phyloP scores from a whole-genome alignment of 305 asterid genomes.

The Fraxinus ornus region DNA sequence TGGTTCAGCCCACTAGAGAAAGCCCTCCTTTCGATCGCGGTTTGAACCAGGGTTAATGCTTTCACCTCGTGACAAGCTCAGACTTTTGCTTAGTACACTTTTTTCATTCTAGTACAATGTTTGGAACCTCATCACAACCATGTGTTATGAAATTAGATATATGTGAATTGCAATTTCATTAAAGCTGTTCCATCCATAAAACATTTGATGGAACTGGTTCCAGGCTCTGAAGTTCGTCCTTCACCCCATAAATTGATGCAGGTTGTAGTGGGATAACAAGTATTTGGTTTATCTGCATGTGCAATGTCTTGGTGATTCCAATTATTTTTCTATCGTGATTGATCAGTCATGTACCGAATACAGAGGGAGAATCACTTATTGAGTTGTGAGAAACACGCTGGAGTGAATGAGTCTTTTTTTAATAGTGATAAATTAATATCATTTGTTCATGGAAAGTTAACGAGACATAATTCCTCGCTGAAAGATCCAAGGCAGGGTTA shows the following conservation, averaged over 20 bases:
- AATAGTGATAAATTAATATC: neutral
- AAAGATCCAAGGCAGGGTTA: neutral
- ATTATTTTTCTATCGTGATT: neutral
- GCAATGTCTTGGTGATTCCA: neutral
- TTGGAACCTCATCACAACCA: neutral
- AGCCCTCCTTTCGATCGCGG: constrained; percentile 21
- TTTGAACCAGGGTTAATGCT: constrained; percentile 27
- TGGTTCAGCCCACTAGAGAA: constrained; percentile 25
- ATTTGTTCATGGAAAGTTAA: neutral
- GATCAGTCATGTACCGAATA: neutral
- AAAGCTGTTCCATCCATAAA: neutral
- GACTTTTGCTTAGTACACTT: neutral
- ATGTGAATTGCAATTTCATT: neutral
- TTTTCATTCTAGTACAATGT: neutral
- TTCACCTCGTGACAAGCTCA: neutral
- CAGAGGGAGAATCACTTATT: neutral
- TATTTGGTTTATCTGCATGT: neutral
- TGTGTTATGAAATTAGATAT: neutral
- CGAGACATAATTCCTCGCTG: neutral
- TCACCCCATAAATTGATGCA: neutral
- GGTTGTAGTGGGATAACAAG: neutral
- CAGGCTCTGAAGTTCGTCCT: neutral
- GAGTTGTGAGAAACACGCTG: neutral
- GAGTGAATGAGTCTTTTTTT: neutral
- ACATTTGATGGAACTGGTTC: neutral